Evolutionary conservation across 768 basidiomycete genomes (phyloP), one percentile per base, ranked within the genome.

Genomic region (Mycena floridula): DNA sequence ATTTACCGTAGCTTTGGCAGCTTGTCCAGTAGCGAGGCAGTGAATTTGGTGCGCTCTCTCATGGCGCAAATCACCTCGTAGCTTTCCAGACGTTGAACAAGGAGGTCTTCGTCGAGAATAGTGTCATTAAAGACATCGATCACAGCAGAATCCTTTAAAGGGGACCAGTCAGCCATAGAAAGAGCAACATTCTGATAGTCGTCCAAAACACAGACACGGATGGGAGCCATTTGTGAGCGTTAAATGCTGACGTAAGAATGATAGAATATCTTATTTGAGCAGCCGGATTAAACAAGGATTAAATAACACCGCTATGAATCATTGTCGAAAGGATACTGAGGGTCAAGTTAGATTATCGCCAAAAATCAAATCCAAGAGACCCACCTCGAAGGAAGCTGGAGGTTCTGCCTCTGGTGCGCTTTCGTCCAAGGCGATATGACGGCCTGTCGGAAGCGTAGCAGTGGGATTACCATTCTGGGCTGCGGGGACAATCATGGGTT

Each of bases 311-410:
- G 25, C 69, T 66, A 81, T 58, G 71, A 69, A 56, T 84, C 82
- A 58, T 79, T 66, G 53, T 81, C 83, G 52, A 90, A 90, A 8
- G 79, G 84, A 58, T 89, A 89, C 88, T 89, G 52, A 26, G 0
- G 43, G 50, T 30, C 23, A 48, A 66, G 61, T 45, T 48, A 42
- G 42, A 36, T 23, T 16, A 45, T 32, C 9, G 40, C 46, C 7
- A 27, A 21, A 41, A 12, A 44, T 40, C 37, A 40, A 46, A n/a
- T 32, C 32, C 12, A 39, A 68, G n/a, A n/a, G n/a, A n/a, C 85
- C 48, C 54, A 91, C 89, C 81, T 94, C 89, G 55, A 95, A 95
- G 21, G 86, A 61, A 55, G 74, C 76, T 57, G 92, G 92, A 11
- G 82, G 77, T 35, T 79, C 82, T 21, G 79, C 82, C 55, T 93